A percentile compares a stretch with the other conserved stretches of the same genome.
phyloP scores from a whole-genome alignment of 768 basidiomycete species.

The Pisolithus orientalis region DNA sequence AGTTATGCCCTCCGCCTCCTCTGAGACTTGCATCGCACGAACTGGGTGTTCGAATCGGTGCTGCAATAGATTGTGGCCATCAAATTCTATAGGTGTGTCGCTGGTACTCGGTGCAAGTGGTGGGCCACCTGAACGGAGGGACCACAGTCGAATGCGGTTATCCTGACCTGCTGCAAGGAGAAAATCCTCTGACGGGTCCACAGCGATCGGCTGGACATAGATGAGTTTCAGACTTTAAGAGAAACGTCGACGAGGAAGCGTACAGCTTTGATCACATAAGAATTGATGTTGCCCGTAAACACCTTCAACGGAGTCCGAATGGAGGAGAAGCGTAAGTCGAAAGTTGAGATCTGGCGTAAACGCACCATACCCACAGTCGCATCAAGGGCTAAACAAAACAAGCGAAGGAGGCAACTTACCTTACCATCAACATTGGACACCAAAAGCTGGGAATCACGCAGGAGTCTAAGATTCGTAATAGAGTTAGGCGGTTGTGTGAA shows the following conservation, averaged over 20 bases:
- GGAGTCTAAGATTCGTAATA: conserved; percentile 45
- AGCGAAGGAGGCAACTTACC: conserved; percentile 32
- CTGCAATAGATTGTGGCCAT: conserved; percentile 26
- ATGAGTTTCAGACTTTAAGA: conserved; percentile 1
- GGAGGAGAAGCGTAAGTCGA: conserved; percentile 56
- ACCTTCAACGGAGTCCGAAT: conserved; percentile 35
- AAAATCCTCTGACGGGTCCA: conserved; percentile 51
- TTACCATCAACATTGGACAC: conserved; percentile 54
- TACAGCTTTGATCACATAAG: conserved; percentile 46
- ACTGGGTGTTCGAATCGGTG: conserved; percentile 33
- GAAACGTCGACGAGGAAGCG: conserved; percentile 13
- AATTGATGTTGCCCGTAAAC: conserved; percentile 56
- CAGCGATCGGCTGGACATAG: conserved; percentile 47
- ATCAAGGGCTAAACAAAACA: not conserved
- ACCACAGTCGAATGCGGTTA: conserved; percentile 60
- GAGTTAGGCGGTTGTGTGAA: conserved; percentile 36
- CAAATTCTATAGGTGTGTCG: not conserved
- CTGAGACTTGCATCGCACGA: conserved; percentile 43
- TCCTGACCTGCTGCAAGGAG: conserved; percentile 71
- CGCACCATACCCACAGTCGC: not conserved
- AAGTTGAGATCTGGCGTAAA: conserved; percentile 45
- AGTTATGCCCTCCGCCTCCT: conserved; percentile 32
- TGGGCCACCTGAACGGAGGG: conserved; percentile 45
- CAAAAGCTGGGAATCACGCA: conserved; percentile 49
- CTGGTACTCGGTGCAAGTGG: conserved; percentile 13